Conservation (phyloP, 2,329 filamentous ascomycete species). For the Alternaria rosae region DNA sequence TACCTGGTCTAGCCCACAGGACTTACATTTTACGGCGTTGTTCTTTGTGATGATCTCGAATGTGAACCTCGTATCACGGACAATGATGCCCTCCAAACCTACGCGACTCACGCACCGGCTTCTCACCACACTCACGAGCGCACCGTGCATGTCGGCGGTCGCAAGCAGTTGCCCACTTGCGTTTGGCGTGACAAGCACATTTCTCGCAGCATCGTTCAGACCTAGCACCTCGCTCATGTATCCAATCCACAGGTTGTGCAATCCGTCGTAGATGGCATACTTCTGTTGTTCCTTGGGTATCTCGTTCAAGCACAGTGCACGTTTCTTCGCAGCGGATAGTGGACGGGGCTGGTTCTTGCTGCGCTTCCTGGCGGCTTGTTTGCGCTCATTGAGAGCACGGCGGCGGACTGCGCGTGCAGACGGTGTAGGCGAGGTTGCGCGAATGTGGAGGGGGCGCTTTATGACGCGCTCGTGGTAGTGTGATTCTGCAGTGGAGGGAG, state of each 20-base stretch:
- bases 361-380: constrained; percentile 35
- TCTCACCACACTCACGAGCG: constrained; percentile 80
- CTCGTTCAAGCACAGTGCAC: constrained; percentile 74
- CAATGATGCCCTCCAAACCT: constrained; percentile 83
- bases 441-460: constrained; percentile 80
- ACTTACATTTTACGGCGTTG: constrained; percentile 72
- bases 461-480: constrained; percentile 86
- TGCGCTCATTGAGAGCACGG: constrained; percentile 61
- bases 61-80: constrained; percentile 85
- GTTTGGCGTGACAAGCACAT: constrained; percentile 61
- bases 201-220: constrained; percentile 51
- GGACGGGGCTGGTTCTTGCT: constrained; percentile 67
- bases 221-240: constrained; percentile 87
- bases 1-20: constrained; percentile 9
- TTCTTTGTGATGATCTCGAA: constrained; percentile 82
- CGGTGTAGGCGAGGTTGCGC: constrained; percentile 73
- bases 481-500: constrained; percentile 71
- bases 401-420: constrained; percentile 50
- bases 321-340: constrained; percentile 80
- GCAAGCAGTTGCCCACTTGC: constrained; percentile 76
- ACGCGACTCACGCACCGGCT: constrained; percentile 83
- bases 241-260: constrained; percentile 80
- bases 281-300: constrained; percentile 73
- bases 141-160: constrained; percentile 91
- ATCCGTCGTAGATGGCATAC: constrained; percentile 77